Percentiles rank a stretch among this genome's conserved stretches.
phyloP scores from a whole-genome alignment of 257 asterid genomes.

The Solanum sejunctum region DNA sequence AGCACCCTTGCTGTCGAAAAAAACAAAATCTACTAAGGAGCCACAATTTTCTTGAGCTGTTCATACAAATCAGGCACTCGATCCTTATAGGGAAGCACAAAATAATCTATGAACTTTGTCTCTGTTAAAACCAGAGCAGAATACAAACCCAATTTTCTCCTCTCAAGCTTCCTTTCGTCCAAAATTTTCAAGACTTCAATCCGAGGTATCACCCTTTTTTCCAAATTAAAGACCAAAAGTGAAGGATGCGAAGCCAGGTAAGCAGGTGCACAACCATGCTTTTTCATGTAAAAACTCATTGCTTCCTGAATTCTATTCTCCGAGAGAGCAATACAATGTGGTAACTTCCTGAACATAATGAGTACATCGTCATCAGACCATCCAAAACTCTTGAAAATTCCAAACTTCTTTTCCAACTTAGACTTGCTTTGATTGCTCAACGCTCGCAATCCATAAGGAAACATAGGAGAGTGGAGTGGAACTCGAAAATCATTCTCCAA shows the following conservation, averaged over 20 bases:
- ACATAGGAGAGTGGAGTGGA: neutral
- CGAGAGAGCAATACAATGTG: neutral
- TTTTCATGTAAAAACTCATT: neutral
- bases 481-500: neutral
- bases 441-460: neutral
- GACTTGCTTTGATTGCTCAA: neutral
- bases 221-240: neutral
- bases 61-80: too few relatives aligned
- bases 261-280: neutral
- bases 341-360: neutral
- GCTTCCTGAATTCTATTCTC: neutral
- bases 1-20: neutral
- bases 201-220: slow-evolving; percentile 13
- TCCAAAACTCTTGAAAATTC: neutral
- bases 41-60: too few relatives aligned
- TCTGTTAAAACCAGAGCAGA: too few relatives aligned
- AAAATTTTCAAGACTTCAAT: neutral
- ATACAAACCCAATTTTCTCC: too few relatives aligned
- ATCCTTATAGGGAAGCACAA: too few relatives aligned
- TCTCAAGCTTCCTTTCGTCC: slow-evolving; percentile 5
- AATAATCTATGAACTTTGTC: too few relatives aligned
- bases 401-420: neutral
- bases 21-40: too few relatives aligned
- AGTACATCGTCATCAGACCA: neutral
- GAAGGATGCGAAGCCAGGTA: neutral